Conservation (phyloP, 2,329 filamentous ascomycete genomes). For the Trichophyton mentagrophytes region DNA sequence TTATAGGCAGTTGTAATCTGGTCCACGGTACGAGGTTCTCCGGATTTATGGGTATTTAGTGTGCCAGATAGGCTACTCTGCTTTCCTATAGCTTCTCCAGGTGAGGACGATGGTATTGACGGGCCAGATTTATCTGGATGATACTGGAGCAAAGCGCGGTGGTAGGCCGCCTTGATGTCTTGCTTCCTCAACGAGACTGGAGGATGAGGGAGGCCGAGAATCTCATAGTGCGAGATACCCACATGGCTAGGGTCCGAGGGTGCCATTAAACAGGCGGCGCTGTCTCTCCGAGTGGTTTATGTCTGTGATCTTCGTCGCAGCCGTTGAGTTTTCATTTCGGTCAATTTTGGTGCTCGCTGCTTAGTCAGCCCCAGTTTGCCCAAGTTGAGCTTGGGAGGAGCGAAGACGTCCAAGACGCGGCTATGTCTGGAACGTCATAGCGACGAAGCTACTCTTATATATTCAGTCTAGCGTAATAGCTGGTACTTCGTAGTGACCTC, state of each 20-base stretch:
- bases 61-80: not conserved
- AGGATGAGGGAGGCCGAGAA: constrained; percentile 26
- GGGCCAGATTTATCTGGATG: constrained; percentile 40
- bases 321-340: not conserved
- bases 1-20: constrained; percentile 48
- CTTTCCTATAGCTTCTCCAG: not conserved
- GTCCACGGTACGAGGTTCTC: constrained; percentile 35
- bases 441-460: not conserved
- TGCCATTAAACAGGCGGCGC: not conserved
- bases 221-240: constrained; percentile 26
- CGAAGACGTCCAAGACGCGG: too few species aligned
- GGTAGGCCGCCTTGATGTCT: constrained; percentile 44
- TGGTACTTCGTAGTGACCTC: not conserved
- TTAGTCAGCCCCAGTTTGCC: not conserved
- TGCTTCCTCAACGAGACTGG: constrained; percentile 23
- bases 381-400: too few species aligned
- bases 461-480: not conserved
- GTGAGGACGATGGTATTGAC: constrained; percentile 1
- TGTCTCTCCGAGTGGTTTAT: not conserved
- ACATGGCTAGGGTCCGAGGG: not conserved
- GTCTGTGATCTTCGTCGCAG: not conserved
- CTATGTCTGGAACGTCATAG: too few species aligned
- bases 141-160: constrained; percentile 42
- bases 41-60: not conserved
- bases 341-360: not conserved